These are phyloP conservation scores for Russula vinacea DNA, from an alignment of 768 basidiomycete species.

Conservation along the genomic window DNA sequence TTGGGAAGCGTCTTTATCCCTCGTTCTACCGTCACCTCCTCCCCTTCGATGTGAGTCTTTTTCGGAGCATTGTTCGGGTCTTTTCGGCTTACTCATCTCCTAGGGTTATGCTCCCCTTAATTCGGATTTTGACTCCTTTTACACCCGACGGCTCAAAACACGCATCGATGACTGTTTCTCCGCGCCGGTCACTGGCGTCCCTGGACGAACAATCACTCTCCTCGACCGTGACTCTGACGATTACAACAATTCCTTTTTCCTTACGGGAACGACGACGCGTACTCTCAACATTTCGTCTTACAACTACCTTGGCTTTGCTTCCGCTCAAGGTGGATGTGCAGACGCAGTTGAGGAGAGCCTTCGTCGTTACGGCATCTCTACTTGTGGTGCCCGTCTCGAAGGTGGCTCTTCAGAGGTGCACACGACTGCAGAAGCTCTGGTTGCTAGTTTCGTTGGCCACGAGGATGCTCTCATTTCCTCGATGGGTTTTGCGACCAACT, in stretches of 20 bases:
- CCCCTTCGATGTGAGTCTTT: conserved; percentile 70
- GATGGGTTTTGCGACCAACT: conserved; percentile 97
- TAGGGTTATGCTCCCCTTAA: conserved; percentile 96
- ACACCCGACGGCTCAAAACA: conserved; percentile 90
- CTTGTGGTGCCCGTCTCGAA: conserved; percentile 75
- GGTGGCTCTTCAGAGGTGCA: conserved; percentile 89
- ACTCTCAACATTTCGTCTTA: conserved; percentile 97
- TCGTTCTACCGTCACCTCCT: conserved; percentile 76
- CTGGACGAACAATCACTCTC: conserved; percentile 85
- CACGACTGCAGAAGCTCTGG: conserved; percentile 72
- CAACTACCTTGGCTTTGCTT: conserved; percentile 98
- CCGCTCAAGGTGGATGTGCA: conserved; percentile 87
- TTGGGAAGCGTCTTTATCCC: conserved; percentile 79
- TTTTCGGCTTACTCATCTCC: conserved; percentile 11
- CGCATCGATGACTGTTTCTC: conserved; percentile 96
- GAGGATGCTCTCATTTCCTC: conserved; percentile 89
- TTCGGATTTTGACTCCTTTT: conserved; percentile 99
- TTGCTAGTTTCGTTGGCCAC: conserved; percentile 84
- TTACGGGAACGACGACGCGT: conserved; percentile 78
- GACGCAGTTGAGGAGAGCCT: conserved; percentile 89
- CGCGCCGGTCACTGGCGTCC: conserved; percentile 89
- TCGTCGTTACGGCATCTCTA: conserved; percentile 73
- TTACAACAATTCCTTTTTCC: conserved; percentile 71
- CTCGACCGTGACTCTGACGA: conserved; percentile 82
- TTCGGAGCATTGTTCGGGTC: conserved; percentile 4